These are phyloP conservation scores for Heteromeles arbutifolia DNA, from an alignment of 306 rosid species.

Conservation along the genomic window DNA sequence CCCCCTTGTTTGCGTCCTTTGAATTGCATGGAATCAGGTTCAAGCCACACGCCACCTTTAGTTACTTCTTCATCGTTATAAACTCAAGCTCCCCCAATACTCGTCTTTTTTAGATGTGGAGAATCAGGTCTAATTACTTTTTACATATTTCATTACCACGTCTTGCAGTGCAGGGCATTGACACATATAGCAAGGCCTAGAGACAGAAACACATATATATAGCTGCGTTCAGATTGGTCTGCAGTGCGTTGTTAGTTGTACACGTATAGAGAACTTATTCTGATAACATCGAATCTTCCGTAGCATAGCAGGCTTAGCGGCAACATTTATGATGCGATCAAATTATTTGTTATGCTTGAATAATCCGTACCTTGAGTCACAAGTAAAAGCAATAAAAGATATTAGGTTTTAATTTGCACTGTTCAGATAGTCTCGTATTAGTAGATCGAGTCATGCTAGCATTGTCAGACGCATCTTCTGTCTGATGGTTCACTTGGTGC, in stretches of 20 bases:
- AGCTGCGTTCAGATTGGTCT: neutral
- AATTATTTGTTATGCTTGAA: neutral
- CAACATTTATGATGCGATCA: neutral
- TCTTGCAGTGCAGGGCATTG: neutral
- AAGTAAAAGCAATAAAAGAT: neutral
- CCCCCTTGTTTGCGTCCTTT: constrained; percentile 60
- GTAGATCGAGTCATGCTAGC: neutral
- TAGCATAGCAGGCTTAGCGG: neutral
- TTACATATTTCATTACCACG: neutral
- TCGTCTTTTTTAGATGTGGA: neutral
- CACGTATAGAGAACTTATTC: neutral
- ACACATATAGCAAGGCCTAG: neutral
- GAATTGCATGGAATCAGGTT: constrained; percentile 39
- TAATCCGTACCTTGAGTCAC: neutral
- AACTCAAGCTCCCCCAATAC: neutral
- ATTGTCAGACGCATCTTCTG: neutral
- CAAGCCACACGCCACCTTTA: constrained; percentile 36
- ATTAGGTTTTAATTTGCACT: neutral
- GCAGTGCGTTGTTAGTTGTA: neutral
- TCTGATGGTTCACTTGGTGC: neutral
- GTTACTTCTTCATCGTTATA: constrained; percentile 25
- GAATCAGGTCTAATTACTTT: neutral
- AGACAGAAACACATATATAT: neutral
- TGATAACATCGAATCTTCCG: neutral
- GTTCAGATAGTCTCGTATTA: neutral